Evolutionary conservation across 1,284 basidiomycete genomes (phyloP).

Genomic region (Kwoniella shivajii): DNA sequence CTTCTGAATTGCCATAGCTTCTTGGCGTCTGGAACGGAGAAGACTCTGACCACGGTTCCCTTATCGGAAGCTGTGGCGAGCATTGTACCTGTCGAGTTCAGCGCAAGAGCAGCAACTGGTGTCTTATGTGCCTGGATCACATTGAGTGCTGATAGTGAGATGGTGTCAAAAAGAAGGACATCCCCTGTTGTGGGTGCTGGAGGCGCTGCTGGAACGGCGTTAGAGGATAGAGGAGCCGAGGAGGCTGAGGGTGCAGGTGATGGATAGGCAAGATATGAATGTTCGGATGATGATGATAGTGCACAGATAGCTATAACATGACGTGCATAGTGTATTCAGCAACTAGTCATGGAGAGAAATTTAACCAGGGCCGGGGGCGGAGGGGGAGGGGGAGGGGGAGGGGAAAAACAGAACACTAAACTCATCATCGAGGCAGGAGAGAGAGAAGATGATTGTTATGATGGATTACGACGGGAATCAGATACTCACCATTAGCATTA

Average conservation of each 20-base stretch:
- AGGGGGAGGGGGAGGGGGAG: no score
- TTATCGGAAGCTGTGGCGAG: slow-evolving; percentile 94
- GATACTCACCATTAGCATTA: slow-evolving; percentile 79
- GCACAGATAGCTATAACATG: slow-evolving; percentile 80
- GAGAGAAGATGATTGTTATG: not conserved
- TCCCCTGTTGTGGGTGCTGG: slow-evolving; percentile 69
- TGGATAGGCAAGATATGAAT: slow-evolving; percentile 93
- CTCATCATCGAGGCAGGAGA: not conserved
- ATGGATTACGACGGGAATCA: not conserved
- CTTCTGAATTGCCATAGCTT: slow-evolving; percentile 93
- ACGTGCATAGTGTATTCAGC: slow-evolving; percentile 12
- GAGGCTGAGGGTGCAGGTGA: slow-evolving; percentile 85
- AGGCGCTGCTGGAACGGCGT: slow-evolving; percentile 53
- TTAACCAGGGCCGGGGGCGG: no score
- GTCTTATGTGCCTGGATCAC: slow-evolving; percentile 97
- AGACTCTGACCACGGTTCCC: slow-evolving; percentile 95
- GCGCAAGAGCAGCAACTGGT: slow-evolving; percentile 81
- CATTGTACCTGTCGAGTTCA: slow-evolving; percentile 85
- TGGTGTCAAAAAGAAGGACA: slow-evolving; percentile 90
- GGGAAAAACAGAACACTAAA: no score
- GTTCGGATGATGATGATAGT: slow-evolving; percentile 92
- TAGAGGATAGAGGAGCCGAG: slow-evolving; percentile 57
- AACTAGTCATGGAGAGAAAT: no score
- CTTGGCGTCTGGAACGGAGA: slow-evolving; percentile 85
- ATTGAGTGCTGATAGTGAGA: slow-evolving; percentile 86